These are phyloP conservation scores for Phlebiopsis gigantea DNA, from an alignment of 768 basidiomycete species.

Conservation along the genomic window DNA sequence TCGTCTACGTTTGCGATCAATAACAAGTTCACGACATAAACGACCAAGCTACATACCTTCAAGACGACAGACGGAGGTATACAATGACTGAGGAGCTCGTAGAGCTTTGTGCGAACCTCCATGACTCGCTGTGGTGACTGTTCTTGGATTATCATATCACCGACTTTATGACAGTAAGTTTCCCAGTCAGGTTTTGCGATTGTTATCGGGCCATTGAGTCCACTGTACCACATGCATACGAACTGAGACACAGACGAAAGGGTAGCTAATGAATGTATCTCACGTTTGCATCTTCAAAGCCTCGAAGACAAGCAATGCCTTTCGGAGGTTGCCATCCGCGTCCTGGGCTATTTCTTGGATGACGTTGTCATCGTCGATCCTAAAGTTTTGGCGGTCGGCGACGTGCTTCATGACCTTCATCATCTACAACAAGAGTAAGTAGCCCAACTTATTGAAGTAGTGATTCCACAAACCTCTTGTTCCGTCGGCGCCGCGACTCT, in stretches of 20 bases:
- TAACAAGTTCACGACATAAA: background rate
- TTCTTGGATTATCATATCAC: slow-evolving; percentile 82
- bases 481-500: slow-evolving; percentile 84
- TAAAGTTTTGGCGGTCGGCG: slow-evolving; percentile 72
- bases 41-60: slow-evolving; percentile 56
- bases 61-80: slow-evolving; percentile 90
- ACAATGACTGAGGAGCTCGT: slow-evolving; percentile 94
- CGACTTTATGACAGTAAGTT: slow-evolving; percentile 89
- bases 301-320: slow-evolving; percentile 91
- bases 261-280: too few relatives aligned
- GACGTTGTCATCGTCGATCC: slow-evolving; percentile 55
- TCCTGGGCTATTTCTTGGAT: slow-evolving; percentile 73
- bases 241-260: too few relatives aligned
- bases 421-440: slow-evolving; percentile 50
- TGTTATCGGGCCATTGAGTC: slow-evolving; percentile 72
- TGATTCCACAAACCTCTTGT: slow-evolving; percentile 58
- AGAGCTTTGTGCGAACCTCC: slow-evolving; percentile 89
- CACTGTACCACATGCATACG: slow-evolving; percentile 41
- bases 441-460: background rate
- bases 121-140: slow-evolving; percentile 87
- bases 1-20: slow-evolving; percentile 50
- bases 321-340: slow-evolving; percentile 86
- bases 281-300: slow-evolving; percentile 96
- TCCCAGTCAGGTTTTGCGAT: slow-evolving; percentile 99
- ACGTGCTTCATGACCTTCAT: slow-evolving; percentile 70